A percentile compares a stretch with the other conserved stretches of the same genome.
Evolutionary conservation across 495 filamentous ascomycete genomes (phyloP).

Genomic region (Wilcoxina mikolae): DNA sequence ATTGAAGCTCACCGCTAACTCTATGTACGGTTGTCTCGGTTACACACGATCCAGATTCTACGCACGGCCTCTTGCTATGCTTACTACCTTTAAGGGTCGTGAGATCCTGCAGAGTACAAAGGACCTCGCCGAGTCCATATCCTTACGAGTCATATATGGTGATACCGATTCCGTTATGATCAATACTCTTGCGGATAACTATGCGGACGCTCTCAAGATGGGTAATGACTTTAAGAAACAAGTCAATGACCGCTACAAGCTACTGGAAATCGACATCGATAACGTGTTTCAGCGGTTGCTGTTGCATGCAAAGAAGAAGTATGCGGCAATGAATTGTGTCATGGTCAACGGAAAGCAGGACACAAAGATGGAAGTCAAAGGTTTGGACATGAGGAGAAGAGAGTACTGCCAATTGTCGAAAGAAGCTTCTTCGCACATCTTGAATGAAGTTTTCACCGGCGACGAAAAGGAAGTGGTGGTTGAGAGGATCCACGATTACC

Average conservation of each 20-base stretch:
- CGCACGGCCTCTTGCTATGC: conserved; percentile 81
- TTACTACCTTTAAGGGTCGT: conserved; percentile 93
- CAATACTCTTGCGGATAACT: conserved; percentile 89
- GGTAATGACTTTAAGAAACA: conserved; percentile 56
- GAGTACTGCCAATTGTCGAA: conserved; percentile 93
- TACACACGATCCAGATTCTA: conserved; percentile 95
- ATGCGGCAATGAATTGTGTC: conserved; percentile 87
- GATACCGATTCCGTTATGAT: conserved; percentile 99
- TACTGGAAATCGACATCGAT: conserved; percentile 94
- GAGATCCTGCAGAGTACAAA: conserved; percentile 94
- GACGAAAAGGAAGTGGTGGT: conserved; percentile 83
- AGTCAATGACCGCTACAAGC: conserved; percentile 78
- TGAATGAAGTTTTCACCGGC: conserved; percentile 85
- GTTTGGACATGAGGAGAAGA: conserved; percentile 89
- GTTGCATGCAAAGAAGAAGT: conserved; percentile 98
- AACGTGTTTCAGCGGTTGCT: conserved; percentile 89
- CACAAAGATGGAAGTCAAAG: conserved; percentile 95
- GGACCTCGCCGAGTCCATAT: conserved; percentile 75
- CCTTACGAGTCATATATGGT: conserved; percentile 88
- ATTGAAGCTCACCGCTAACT: conserved; percentile 93
- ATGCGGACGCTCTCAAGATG: conserved; percentile 41
- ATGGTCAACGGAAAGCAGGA: conserved; percentile 77
- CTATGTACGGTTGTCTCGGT: conserved; percentile 97
- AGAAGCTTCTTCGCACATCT: conserved; percentile 72
- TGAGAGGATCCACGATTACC: conserved; percentile 78